Base-by-base conservation (phyloP, 768 basidiomycete genomes). In the Pisolithus microcarpus region DNA sequence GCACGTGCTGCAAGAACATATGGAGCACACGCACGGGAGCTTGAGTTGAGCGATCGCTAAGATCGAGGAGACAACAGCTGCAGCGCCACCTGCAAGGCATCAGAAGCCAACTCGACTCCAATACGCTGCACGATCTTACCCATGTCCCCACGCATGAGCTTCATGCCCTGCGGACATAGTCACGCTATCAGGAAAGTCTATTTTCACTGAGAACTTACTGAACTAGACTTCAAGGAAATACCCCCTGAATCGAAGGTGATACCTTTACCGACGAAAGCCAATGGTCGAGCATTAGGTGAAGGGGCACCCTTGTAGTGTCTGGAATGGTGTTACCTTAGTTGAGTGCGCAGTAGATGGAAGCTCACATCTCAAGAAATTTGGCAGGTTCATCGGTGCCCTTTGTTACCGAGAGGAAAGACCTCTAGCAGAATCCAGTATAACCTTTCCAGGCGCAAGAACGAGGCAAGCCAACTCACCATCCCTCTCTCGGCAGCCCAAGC, bases 211-310 rank as follows among this genome's bases (percentile, higher is more conserved):
- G 18, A 39, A 73, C 79, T 59, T 54, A 83, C 87, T 31, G 75
- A 75, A 31, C 75, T 62, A n/a, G 87, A 81, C 68, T 93, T 93
- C 66, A 94, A 69, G 52, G 84, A 86, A 66, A 91, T 91, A 57
- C 89, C 89, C 74, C 90, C 90, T 3, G 82, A 81, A 66, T 94
- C 90, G 56, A 93, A 94, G 15, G 90, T 91, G 62, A 93, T 84
- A 53, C 91, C 91, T 64, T 93, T 92, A 31, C 91, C 91, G 34
- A 93, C 87, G 53, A 90, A 75, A 3, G 81, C 84, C 13, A 89
- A 72, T 3, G 88, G 89, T 48, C 73, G 73, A 0, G 72, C 81
- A 46, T 75, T 68, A 54, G 75, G 71, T 50, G 74, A 67, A 3
- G 76, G 62, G 1, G 79, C 84, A n/a, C 89, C 89, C 30, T 84